A percentile compares a stretch with the other conserved stretches of the same genome.
Conservation (phyloP, 495 filamentous ascomycete genomes). For the Xylaria telfairii region DNA sequence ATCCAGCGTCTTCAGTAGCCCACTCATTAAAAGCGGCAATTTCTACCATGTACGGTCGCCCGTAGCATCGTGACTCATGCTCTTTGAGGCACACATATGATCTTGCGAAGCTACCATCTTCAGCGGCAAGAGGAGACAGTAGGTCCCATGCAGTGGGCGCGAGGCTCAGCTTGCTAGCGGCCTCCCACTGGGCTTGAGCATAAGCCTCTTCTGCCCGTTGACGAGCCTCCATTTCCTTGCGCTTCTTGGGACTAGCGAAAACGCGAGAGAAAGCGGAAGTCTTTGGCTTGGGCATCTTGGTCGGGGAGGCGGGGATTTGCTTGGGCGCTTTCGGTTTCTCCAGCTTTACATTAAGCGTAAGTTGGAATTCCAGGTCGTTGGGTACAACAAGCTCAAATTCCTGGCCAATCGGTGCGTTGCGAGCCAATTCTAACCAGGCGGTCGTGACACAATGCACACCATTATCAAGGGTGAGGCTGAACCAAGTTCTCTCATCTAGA, state of each 20-base stretch:
- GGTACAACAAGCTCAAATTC: constrained; percentile 98
- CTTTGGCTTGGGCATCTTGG: constrained; percentile 68
- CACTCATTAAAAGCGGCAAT: constrained; percentile 97
- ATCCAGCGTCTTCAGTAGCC: constrained; percentile 80
- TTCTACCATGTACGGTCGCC: constrained; percentile 83
- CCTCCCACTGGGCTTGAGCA: constrained; percentile 71
- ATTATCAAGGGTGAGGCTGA: constrained; percentile 94
- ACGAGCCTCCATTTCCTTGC: constrained; percentile 86
- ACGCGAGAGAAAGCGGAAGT: constrained; percentile 87
- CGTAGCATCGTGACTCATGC: constrained; percentile 84
- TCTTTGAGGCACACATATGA: constrained; percentile 92
- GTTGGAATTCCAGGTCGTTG: constrained; percentile 94
- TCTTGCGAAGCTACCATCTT: constrained; percentile 91
- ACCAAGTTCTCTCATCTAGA: constrained; percentile 85
- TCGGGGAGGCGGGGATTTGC: constrained; percentile 58
- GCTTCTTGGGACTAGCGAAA: constrained; percentile 92
- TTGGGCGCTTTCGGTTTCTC: constrained; percentile 71
- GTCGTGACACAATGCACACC: constrained; percentile 98
- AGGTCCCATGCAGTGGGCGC: constrained; percentile 82
- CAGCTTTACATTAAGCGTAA: constrained; percentile 94
- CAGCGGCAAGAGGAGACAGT: constrained; percentile 80
- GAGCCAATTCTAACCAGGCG: constrained; percentile 90
- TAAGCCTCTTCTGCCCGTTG: constrained; percentile 72
- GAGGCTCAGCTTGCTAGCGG: constrained; percentile 61
- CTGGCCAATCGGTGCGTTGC: constrained; percentile 93